Percentiles rank a stretch among this genome's conserved stretches.
Evolutionary conservation across 75 land plant species (phyloP).

Genomic region (Isoetes taiwanensis): DNA sequence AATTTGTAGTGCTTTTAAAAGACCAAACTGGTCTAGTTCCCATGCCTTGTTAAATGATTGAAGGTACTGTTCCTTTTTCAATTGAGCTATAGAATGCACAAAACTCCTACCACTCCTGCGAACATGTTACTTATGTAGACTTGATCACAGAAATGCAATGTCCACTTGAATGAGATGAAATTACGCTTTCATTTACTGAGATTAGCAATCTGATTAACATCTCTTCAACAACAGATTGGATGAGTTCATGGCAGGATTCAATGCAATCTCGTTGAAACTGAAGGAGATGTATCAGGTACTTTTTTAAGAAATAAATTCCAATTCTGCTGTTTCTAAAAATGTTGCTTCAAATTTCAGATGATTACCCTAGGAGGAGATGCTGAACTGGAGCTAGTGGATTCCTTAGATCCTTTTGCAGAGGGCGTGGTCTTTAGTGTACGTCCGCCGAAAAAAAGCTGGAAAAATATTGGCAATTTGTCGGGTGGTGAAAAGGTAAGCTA

Average conservation of each 20-base stretch:
- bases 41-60: too few species aligned
- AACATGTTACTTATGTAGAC: too few species aligned
- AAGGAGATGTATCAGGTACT: conserved; percentile 99
- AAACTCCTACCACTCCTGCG: too few species aligned
- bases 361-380: conserved; percentile 99
- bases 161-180: not conserved
- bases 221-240: conserved; percentile 60
- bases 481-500: conserved; percentile 92
- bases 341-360: conserved; percentile 53
- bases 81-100: too few species aligned
- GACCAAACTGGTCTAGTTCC: too few species aligned
- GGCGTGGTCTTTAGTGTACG: conserved; percentile 97
- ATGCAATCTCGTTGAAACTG: conserved; percentile 78
- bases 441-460: conserved; percentile 99
- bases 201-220: not conserved
- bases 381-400: conserved; percentile 93
- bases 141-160: not conserved
- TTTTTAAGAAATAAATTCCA: not conserved
- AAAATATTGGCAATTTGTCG: conserved; percentile 88
- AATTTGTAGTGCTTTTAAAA: too few species aligned
- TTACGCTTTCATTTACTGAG: not conserved
- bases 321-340: not conserved
- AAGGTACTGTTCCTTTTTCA: too few species aligned
- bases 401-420: conserved; percentile 94
- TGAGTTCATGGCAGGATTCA: conserved; percentile 98